Conservation (phyloP, 495 filamentous ascomycete genomes). For the Penicillium crystallinum region DNA sequence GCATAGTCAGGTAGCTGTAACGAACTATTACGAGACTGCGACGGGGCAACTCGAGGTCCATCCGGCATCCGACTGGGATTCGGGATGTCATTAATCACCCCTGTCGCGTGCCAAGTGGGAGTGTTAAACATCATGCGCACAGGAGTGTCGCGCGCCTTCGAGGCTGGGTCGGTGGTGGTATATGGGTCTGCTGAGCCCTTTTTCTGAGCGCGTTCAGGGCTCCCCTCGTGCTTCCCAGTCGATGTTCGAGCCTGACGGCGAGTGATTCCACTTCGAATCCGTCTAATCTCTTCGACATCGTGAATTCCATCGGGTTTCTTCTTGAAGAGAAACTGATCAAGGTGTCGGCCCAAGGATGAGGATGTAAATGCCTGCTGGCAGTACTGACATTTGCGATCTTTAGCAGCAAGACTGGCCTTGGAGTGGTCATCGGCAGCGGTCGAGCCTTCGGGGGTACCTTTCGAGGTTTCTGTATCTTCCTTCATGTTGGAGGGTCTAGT, state of each 20-base stretch:
- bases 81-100: conserved; percentile 74
- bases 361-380: conserved; percentile 84
- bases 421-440: conserved; percentile 36
- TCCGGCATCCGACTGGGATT: conserved; percentile 36
- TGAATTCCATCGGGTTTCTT: conserved; percentile 88
- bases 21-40: conserved; percentile 40
- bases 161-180: conserved; percentile 19
- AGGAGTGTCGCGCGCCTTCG: conserved; percentile 35
- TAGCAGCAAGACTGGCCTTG: conserved; percentile 45
- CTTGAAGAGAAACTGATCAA: conserved; percentile 83
- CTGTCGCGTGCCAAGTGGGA: conserved; percentile 72
- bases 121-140: conserved; percentile 52
- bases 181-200: conserved; percentile 28
- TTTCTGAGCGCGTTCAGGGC: conserved; percentile 30
- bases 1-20: conserved; percentile 51
- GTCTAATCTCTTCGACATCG: conserved; percentile 79
- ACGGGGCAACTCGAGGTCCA: conserved; percentile 35
- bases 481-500: conserved; percentile 14
- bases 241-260: conserved; percentile 68
- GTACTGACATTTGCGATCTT: conserved; percentile 82
- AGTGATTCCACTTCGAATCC: conserved; percentile 75
- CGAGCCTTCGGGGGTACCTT: conserved; percentile 48
- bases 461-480: conserved; percentile 20
- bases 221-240: conserved; percentile 48
- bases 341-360: conserved; percentile 85